Conservation (phyloP, 805 yeast genomes). For the Pichia thaimueangensis region DNA sequence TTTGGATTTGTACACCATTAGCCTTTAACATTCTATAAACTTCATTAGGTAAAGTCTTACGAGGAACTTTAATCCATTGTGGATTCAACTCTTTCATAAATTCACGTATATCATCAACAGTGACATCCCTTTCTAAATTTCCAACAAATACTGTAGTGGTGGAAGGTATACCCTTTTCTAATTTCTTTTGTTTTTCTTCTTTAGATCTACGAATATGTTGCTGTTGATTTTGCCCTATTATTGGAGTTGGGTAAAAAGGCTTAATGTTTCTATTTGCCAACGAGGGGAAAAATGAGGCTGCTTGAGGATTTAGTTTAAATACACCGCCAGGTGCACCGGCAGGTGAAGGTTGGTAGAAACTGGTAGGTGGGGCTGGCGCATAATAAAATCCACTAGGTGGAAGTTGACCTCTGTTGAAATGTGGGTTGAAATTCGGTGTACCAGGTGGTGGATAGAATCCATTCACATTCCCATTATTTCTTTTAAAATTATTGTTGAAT, state of each 20-base stretch:
- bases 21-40: slow-evolving; percentile 39
- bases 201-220: slow-evolving; percentile 17
- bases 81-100: slow-evolving; percentile 46
- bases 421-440: slow-evolving; percentile 2
- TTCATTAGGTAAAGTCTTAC: slow-evolving; percentile 39
- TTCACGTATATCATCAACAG: slow-evolving; percentile 38
- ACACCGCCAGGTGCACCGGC: not conserved
- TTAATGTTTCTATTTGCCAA: slow-evolving; percentile 6
- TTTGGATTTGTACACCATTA: slow-evolving; percentile 41
- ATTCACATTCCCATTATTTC: too few relatives aligned
- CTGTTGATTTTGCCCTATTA: not conserved
- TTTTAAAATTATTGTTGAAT: slow-evolving; percentile 1
- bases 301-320: slow-evolving; percentile 3
- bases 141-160: slow-evolving; percentile 55
- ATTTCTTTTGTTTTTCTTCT: slow-evolving; percentile 26
- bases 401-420: slow-evolving; percentile 1
- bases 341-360: not conserved
- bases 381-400: not conserved
- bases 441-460: slow-evolving; percentile 5
- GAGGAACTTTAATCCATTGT: slow-evolving; percentile 54
- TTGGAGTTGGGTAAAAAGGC: slow-evolving; percentile 9
- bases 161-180: slow-evolving; percentile 49
- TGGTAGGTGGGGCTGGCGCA: not conserved
- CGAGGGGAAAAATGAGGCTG: slow-evolving; percentile 5
- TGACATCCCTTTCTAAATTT: slow-evolving; percentile 48